phyloP scores from a whole-genome alignment of 345 rosid genomes.

The Citrus unshiu region DNA sequence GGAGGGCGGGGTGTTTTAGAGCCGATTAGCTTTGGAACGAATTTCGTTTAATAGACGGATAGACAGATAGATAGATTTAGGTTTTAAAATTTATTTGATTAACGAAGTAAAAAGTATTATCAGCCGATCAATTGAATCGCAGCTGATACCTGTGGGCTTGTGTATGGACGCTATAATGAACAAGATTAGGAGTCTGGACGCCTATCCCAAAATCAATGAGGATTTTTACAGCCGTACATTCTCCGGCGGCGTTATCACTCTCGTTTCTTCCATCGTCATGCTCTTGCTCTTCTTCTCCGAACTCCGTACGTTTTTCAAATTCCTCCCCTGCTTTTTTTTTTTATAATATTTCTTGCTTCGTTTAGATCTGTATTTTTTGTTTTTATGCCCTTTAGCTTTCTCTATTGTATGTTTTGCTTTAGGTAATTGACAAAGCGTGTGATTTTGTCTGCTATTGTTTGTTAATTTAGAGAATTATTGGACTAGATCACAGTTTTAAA shows the following conservation, averaged over 20 bases:
- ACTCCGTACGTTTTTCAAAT: slow-evolving; percentile 48
- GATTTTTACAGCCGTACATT: slow-evolving; percentile 95
- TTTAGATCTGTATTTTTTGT: neutral
- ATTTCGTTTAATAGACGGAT: neutral
- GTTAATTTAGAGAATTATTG: neutral
- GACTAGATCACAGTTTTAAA: neutral
- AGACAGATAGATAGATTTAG: neutral
- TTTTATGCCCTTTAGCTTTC: neutral
- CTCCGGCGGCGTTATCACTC: slow-evolving; percentile 91
- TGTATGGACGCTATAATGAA: slow-evolving; percentile 71
- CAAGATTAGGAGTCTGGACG: slow-evolving; percentile 82
- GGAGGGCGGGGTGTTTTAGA: neutral
- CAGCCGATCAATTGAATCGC: neutral
- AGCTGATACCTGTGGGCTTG: neutral
- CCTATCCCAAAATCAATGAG: slow-evolving; percentile 93
- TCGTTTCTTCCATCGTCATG: slow-evolving; percentile 87
- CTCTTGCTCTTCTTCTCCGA: slow-evolving; percentile 93
- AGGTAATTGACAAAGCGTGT: neutral
- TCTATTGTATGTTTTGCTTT: neutral
- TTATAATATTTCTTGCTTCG: neutral
- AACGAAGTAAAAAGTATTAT: neutral
- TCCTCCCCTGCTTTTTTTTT: neutral
- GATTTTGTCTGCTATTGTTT: neutral
- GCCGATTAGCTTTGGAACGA: neutral
- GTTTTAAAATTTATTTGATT: neutral